Evolutionary conservation across 1,139 yeast genomes (phyloP).

Genomic region (Meyerozyma guilliermondii): DNA sequence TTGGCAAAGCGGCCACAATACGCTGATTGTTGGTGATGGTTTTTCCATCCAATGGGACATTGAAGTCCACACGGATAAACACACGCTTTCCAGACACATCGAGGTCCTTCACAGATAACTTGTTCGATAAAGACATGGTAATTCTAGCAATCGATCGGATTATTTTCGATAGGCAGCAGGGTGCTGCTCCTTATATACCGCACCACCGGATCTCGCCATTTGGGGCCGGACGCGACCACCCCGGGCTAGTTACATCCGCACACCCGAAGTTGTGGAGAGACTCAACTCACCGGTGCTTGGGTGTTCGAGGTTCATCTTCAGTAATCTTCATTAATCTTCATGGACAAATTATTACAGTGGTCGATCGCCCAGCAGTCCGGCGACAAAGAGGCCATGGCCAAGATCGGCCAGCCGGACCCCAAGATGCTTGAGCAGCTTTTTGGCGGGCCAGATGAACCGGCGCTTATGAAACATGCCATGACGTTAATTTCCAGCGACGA

Average conservation of each 20-base stretch:
- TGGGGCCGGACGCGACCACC: neutral
- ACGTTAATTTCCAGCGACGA: constrained; percentile 58
- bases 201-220: neutral
- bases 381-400: constrained; percentile 58
- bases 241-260: neutral
- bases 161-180: neutral
- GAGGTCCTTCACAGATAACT: constrained; percentile 87
- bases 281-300: no score
- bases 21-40: constrained; percentile 98
- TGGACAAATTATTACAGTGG: constrained; percentile 93
- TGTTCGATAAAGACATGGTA: constrained; percentile 81
- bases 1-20: constrained; percentile 96
- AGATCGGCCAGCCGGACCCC: constrained; percentile 70
- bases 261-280: no score
- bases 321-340: constrained; percentile 17
- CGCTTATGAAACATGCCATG: constrained; percentile 75
- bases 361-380: constrained; percentile 75
- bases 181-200: neutral
- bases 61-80: constrained; percentile 95
- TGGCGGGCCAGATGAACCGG: constrained; percentile 83
- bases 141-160: constrained; percentile 1
- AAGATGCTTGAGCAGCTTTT: constrained; percentile 70
- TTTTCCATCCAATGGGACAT: constrained; percentile 93
- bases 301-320: no score
- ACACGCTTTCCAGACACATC: constrained; percentile 84